Percentiles rank a stretch among this genome's conserved stretches.
Evolutionary conservation across 2,329 filamentous ascomycete species (phyloP).

Genomic region (Dothideomycetes sp.): DNA sequence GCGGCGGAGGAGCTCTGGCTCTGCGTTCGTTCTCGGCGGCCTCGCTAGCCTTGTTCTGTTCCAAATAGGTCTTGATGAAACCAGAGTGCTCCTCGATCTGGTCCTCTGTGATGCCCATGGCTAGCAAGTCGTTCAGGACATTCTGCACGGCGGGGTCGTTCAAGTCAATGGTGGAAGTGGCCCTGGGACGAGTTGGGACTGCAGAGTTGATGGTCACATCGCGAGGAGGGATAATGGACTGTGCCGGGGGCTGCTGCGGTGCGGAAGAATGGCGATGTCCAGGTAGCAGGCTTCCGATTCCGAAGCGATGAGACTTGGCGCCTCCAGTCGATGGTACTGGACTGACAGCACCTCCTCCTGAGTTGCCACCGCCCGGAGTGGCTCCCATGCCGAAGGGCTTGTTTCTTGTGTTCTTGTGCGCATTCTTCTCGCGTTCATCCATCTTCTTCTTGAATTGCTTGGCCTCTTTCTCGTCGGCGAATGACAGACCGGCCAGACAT

Average conservation of each 20-base stretch:
- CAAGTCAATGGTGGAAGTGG: slow-evolving; percentile 43
- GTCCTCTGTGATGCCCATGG: slow-evolving; percentile 58
- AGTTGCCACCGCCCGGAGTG: slow-evolving; percentile 18
- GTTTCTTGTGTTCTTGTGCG: slow-evolving; percentile 71
- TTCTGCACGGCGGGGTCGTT: slow-evolving; percentile 52
- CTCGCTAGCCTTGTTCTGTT: slow-evolving; percentile 48
- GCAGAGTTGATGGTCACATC: slow-evolving; percentile 22
- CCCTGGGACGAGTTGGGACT: slow-evolving; percentile 14
- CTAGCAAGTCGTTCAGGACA: slow-evolving; percentile 48
- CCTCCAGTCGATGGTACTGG: slow-evolving; percentile 16
- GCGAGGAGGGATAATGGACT: slow-evolving; percentile 40
- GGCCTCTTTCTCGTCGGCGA: slow-evolving; percentile 94
- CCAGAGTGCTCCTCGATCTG: slow-evolving; percentile 57
- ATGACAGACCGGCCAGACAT: slow-evolving; percentile 80
- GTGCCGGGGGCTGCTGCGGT: slow-evolving; percentile 28
- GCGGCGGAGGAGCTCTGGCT: slow-evolving; percentile 50
- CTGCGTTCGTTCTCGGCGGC: slow-evolving; percentile 38
- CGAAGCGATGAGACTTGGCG: slow-evolving; percentile 34
- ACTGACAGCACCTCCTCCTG: slow-evolving; percentile 1
- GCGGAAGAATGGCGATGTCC: slow-evolving; percentile 39
- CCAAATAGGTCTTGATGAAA: slow-evolving; percentile 58
- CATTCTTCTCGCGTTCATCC: slow-evolving; percentile 90
- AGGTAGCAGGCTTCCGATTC: slow-evolving; percentile 37
- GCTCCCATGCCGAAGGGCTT: slow-evolving; percentile 55
- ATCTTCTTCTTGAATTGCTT: slow-evolving; percentile 97